These are phyloP conservation scores for Arbutus unedo DNA, from an alignment of 148 eudicot genomes.

Conservation along the genomic window DNA sequence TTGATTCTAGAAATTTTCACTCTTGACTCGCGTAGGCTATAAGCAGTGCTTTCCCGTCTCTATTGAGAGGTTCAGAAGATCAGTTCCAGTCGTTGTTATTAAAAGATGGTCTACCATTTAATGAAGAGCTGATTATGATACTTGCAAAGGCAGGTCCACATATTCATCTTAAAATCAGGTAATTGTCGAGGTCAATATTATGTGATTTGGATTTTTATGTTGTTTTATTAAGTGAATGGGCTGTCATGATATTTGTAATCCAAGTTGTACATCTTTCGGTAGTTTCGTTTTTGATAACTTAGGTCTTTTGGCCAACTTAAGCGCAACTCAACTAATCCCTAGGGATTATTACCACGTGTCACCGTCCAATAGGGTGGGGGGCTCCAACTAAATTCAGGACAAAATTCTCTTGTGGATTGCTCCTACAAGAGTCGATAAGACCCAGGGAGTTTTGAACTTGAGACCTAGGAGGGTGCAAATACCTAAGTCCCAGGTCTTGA, in stretches of 20 bases:
- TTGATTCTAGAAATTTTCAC: background rate
- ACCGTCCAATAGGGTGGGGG: no score
- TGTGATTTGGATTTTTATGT: background rate
- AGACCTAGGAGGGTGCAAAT: no score
- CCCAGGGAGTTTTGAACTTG: no score
- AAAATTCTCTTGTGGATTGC: no score
- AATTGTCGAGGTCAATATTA: slow-evolving; percentile 10
- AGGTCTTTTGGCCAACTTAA: no score
- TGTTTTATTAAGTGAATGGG: background rate
- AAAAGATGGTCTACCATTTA: slow-evolving; percentile 39
- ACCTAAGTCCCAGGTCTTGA: no score
- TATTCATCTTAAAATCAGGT: slow-evolving; percentile 59
- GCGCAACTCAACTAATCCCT: no score
- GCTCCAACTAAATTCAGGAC: no score
- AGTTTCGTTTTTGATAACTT: background rate
- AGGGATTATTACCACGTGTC: no score
- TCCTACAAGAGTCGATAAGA: no score
- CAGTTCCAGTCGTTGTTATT: slow-evolving; percentile 44
- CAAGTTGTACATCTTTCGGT: background rate
- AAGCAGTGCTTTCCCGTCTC: slow-evolving; percentile 58
- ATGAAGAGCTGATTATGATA: slow-evolving; percentile 57
- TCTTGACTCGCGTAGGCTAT: slow-evolving; percentile 39
- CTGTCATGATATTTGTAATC: background rate
- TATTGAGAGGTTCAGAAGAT: slow-evolving; percentile 69
- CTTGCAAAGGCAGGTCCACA: slow-evolving; percentile 55